Evolutionary conservation across 164 flowering plant genomes (phyloP), one percentile per base, ranked within the genome.

Genomic region (Tinospora cordifolia): DNA sequence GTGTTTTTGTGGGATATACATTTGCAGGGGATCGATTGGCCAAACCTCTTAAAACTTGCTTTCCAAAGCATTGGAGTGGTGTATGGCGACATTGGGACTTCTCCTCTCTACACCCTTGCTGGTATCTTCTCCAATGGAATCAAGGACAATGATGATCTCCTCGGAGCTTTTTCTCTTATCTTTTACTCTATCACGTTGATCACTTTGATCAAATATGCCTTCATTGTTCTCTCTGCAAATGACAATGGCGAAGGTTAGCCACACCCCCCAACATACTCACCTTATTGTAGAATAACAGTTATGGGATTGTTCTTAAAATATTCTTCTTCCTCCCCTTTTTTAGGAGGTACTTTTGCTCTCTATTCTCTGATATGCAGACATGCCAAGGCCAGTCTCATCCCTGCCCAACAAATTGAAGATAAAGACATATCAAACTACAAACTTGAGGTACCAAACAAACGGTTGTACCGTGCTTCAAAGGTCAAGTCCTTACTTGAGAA

Each of bases 211-310:
- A 90, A 90, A 66, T 90, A 88, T 64, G 89, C 86, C 62, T 81
- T 88, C 79, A 84, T 88, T 63, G 93, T 90, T 54, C 71, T 90
- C 15, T 72, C 57, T 0, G 96, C 97, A 21, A 89, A 80, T 34
- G 97, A 91, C 71, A 84, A 91, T 19, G 97, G 97, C 40, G 88
- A 89, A 15, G 97, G 97, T 89, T 75, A n/a, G n/a, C n/a, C n/a
- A n/a, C n/a, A n/a, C n/a, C n/a, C n/a, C n/a, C n/a, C n/a, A n/a
- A n/a, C n/a, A n/a, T n/a, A n/a, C n/a, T n/a, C n/a, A n/a, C n/a
- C n/a, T n/a, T n/a, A n/a, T n/a, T n/a, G n/a, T n/a, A n/a, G n/a
- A n/a, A n/a, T n/a, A n/a, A n/a, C n/a, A n/a, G n/a, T n/a, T n/a
- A n/a, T 72, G 74, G 7, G 0, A 6, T 17, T 26, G 19, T n/a